Percentiles rank a stretch among this genome's conserved stretches.
Conservation (phyloP, 139 green algal genomes). For the Spirogloea muscicola region DNA sequence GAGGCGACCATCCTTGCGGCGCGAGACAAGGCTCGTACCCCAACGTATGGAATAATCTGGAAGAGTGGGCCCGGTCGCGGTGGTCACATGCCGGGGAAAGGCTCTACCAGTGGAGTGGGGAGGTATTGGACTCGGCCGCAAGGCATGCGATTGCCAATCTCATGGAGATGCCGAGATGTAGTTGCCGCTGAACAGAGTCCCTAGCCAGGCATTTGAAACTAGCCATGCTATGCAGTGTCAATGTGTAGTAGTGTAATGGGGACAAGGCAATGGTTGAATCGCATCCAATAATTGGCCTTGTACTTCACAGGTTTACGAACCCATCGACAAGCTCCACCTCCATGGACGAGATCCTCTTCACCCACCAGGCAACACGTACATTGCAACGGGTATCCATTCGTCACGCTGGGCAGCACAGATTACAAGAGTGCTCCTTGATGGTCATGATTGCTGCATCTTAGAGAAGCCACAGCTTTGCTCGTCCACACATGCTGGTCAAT, state of each 20-base stretch:
- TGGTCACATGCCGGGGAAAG: constrained; percentile 51
- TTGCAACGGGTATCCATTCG: constrained; percentile 60
- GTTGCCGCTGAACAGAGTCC: no score
- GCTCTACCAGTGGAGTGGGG: constrained; percentile 58
- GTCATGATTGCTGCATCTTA: no score
- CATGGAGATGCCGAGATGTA: no score
- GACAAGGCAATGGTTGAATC: not conserved
- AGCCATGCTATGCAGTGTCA: no score
- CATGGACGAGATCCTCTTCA: constrained; percentile 61
- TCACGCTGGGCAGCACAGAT: not conserved
- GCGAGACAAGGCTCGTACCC: constrained; percentile 52
- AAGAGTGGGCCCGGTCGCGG: constrained; percentile 46
- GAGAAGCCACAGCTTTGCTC: no score
- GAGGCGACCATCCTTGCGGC: constrained; percentile 38
- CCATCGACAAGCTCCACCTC: constrained; percentile 57
- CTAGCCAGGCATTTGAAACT: no score
- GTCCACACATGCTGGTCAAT: no score
- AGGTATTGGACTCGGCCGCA: not conserved
- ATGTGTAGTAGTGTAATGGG: no score
- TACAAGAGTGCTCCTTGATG: no score
- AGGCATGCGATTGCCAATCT: no score
- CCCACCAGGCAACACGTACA: constrained; percentile 52
- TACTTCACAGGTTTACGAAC: constrained; percentile 58
- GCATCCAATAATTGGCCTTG: not conserved
- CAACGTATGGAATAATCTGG: constrained; percentile 51